These are phyloP conservation scores for Cladosporium sp. DNA, from an alignment of 2,329 filamentous ascomycete genomes.

Conservation along the genomic window DNA sequence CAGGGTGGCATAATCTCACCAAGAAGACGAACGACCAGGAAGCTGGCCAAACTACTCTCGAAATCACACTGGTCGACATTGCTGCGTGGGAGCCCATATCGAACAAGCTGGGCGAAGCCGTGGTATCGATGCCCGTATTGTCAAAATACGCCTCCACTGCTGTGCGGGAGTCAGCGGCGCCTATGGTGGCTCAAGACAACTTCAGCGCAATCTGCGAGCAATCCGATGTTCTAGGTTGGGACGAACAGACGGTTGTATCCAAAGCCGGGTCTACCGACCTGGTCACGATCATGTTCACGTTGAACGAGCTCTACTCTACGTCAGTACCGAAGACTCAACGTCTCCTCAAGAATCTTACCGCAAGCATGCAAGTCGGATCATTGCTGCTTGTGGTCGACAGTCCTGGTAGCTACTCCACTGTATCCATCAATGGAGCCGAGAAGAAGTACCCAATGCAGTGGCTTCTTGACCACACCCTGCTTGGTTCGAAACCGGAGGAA, in stretches of 20 bases:
- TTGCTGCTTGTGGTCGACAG: slow-evolving; percentile 84
- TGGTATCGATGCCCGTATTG: slow-evolving; percentile 48
- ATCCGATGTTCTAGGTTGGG: slow-evolving; percentile 46
- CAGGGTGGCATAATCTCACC: slow-evolving; percentile 28
- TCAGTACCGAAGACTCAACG: slow-evolving; percentile 70
- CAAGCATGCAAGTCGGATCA: slow-evolving; percentile 53
- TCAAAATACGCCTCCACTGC: slow-evolving; percentile 46
- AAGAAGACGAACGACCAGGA: background rate
- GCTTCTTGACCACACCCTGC: slow-evolving; percentile 76
- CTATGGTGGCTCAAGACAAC: slow-evolving; percentile 29
- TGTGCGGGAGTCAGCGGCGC: slow-evolving; percentile 37
- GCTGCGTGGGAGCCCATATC: slow-evolving; percentile 70
- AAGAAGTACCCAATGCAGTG: slow-evolving; percentile 90
- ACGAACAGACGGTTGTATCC: slow-evolving; percentile 31
- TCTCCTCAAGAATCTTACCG: slow-evolving; percentile 68
- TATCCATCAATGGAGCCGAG: slow-evolving; percentile 54
- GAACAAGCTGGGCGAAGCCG: slow-evolving; percentile 50
- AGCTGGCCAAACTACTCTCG: background rate
- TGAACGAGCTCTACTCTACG: slow-evolving; percentile 87
- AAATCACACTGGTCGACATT: slow-evolving; percentile 57
- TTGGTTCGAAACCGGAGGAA: slow-evolving; percentile 32
- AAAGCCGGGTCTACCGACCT: slow-evolving; percentile 37
- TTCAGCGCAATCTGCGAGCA: slow-evolving; percentile 43
- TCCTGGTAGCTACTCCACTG: slow-evolving; percentile 85
- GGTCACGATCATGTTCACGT: slow-evolving; percentile 83